Conservation (phyloP, 805 yeast species). For the Candida dajiaensis region DNA sequence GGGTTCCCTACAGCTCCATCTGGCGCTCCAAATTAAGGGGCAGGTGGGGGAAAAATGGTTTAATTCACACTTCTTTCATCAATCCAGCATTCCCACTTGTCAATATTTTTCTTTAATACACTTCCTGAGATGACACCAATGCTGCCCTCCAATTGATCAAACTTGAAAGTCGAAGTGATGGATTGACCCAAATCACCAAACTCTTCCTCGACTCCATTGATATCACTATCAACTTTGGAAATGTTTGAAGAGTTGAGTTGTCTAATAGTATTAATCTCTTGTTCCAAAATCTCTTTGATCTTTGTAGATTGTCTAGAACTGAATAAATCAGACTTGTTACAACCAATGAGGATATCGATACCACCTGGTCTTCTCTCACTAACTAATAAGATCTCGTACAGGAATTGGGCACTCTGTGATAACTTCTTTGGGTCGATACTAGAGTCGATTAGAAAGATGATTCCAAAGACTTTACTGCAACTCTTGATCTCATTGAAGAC, state of each 20-base stretch:
- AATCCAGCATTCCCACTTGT: constrained; percentile 73
- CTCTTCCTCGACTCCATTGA: constrained; percentile 23
- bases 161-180: constrained; percentile 47
- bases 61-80: constrained; percentile 62
- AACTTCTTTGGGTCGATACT: constrained; percentile 45
- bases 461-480: constrained; percentile 50
- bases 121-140: constrained; percentile 72
- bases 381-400: constrained; percentile 51
- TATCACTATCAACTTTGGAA: constrained; percentile 23
- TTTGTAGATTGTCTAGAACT: constrained; percentile 68
- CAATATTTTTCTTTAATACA: constrained; percentile 48
- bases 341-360: constrained; percentile 67
- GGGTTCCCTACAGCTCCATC: constrained; percentile 32
- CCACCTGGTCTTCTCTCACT: constrained; percentile 68
- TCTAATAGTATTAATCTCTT: constrained; percentile 55
- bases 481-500: constrained; percentile 41
- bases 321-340: constrained; percentile 83
- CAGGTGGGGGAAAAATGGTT: too few species aligned
- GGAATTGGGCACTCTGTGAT: constrained; percentile 48
- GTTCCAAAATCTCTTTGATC: constrained; percentile 53
- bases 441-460: constrained; percentile 75
- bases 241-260: constrained; percentile 37
- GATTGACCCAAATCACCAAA: constrained; percentile 40
- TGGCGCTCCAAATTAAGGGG: constrained; percentile 1
- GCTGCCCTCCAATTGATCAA: constrained; percentile 66